These are phyloP conservation scores for Microdochium bolleyi DNA, from an alignment of 2,329 filamentous ascomycete species.

Conservation along the genomic window DNA sequence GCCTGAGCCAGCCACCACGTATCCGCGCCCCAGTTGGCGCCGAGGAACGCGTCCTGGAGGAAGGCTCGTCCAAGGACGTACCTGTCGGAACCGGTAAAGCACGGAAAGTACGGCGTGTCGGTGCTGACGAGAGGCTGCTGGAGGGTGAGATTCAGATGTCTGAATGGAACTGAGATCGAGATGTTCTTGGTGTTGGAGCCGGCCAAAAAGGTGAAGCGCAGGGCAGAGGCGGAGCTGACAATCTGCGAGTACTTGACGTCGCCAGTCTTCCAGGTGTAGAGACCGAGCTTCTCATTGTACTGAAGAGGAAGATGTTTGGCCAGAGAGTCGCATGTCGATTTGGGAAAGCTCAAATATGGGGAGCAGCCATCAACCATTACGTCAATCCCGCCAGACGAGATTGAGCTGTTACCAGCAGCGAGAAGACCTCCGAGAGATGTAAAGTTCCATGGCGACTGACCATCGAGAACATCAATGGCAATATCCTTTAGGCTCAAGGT, in stretches of 20 bases:
- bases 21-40: slow-evolving; percentile 26
- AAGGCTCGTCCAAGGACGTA: slow-evolving; percentile 34
- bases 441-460: slow-evolving; percentile 28
- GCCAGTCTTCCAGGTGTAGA: slow-evolving; percentile 31
- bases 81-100: slow-evolving; percentile 16
- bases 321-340: slow-evolving; percentile 30
- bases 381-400: slow-evolving; percentile 14
- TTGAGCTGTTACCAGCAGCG: slow-evolving; percentile 15
- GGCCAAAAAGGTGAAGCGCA: slow-evolving; percentile 29
- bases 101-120: slow-evolving; percentile 33
- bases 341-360: slow-evolving; percentile 30
- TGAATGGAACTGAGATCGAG: slow-evolving; percentile 33
- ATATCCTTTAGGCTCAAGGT: slow-evolving; percentile 28
- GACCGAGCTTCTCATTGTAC: slow-evolving; percentile 22
- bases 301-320: slow-evolving; percentile 26
- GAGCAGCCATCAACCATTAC: slow-evolving; percentile 25
- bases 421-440: slow-evolving; percentile 18
- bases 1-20: slow-evolving; percentile 31
- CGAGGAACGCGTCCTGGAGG: slow-evolving; percentile 37
- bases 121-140: slow-evolving; percentile 22
- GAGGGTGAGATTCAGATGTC: slow-evolving; percentile 30
- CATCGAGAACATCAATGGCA: slow-evolving; percentile 27
- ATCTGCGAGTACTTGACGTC: slow-evolving; percentile 25
- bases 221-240: slow-evolving; percentile 28
- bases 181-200: slow-evolving; percentile 20